Conservation (phyloP, 352 stramenopile genomes). For the Globisporangium ultimum region DNA sequence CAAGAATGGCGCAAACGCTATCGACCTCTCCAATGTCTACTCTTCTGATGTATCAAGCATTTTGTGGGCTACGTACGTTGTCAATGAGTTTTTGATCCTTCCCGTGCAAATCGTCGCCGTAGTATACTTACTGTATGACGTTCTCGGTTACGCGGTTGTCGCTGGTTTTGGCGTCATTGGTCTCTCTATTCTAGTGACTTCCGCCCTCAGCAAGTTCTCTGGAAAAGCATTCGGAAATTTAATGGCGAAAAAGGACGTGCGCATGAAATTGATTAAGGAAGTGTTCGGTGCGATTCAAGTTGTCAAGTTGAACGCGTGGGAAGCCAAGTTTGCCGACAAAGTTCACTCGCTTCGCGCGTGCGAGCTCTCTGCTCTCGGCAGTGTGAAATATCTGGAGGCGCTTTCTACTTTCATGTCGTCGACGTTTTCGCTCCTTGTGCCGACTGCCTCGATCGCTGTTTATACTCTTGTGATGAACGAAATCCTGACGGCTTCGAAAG, state of each 20-base stretch:
- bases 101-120: constrained; percentile 32
- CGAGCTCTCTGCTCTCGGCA: constrained; percentile 49
- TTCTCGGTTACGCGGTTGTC: constrained; percentile 31
- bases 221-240: constrained; percentile 57
- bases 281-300: constrained; percentile 91
- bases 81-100: constrained; percentile 56
- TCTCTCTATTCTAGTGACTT: constrained; percentile 29
- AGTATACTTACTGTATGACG: constrained; percentile 33
- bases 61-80: constrained; percentile 40
- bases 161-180: constrained; percentile 34
- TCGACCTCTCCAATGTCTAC: constrained; percentile 92
- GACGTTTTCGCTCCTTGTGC: constrained; percentile 19
- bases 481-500: constrained; percentile 31
- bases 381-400: constrained; percentile 15
- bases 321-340: constrained; percentile 67
- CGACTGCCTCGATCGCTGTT: constrained; percentile 26
- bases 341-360: constrained; percentile 45
- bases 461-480: constrained; percentile 30
- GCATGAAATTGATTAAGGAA: constrained; percentile 91
- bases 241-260: constrained; percentile 83
- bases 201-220: constrained; percentile 40
- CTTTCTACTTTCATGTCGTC: constrained; percentile 45
- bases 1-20: constrained; percentile 15
- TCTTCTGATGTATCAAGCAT: constrained; percentile 82
- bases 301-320: constrained; percentile 94